phyloP scores from a whole-genome alignment of 2,329 filamentous ascomycete genomes.

The Epichloe uncinata region DNA sequence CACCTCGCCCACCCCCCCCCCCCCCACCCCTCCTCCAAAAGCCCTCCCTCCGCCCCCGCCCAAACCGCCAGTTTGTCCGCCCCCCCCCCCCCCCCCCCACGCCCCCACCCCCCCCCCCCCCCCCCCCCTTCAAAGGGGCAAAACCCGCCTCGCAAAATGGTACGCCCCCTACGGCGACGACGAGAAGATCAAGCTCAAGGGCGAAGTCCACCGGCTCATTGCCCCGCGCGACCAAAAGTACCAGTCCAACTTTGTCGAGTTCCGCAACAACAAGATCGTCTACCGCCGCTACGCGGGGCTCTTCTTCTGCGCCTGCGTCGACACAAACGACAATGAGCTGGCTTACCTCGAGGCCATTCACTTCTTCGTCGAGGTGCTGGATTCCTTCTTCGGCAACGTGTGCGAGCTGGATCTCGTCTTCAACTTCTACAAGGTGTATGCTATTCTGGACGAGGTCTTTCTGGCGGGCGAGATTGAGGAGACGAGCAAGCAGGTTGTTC shows the following conservation, averaged over 20 bases:
- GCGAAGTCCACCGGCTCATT: slow-evolving; percentile 96
- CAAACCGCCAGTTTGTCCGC: slow-evolving; percentile 64
- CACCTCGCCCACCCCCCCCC: no score
- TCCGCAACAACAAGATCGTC: slow-evolving; percentile 88
- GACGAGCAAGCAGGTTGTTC: slow-evolving; percentile 94
- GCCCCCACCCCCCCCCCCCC: no score
- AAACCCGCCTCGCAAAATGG: slow-evolving; percentile 97
- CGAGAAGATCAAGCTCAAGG: slow-evolving; percentile 97
- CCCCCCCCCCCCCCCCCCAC: no score
- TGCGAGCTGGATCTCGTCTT: slow-evolving; percentile 90
- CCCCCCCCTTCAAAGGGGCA: no score
- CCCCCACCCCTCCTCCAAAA: no score
- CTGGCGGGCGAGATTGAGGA: slow-evolving; percentile 96
- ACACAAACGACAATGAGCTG: slow-evolving; percentile 97
- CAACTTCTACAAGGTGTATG: slow-evolving; percentile 83
- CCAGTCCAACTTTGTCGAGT: slow-evolving; percentile 98
- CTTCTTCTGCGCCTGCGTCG: slow-evolving; percentile 98
- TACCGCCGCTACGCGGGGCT: slow-evolving; percentile 95
- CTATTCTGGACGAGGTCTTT: slow-evolving; percentile 96
- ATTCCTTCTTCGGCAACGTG: slow-evolving; percentile 97
- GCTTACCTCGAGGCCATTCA: slow-evolving; percentile 96
- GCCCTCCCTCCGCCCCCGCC: no score
- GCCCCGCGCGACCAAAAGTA: slow-evolving; percentile 98
- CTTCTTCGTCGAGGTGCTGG: slow-evolving; percentile 97
- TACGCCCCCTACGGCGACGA: slow-evolving; percentile 98